Percentiles rank a stretch among this genome's conserved stretches.
phyloP scores from a whole-genome alignment of 192 early-diverging fungal genomes.

The Podila verticillata region DNA sequence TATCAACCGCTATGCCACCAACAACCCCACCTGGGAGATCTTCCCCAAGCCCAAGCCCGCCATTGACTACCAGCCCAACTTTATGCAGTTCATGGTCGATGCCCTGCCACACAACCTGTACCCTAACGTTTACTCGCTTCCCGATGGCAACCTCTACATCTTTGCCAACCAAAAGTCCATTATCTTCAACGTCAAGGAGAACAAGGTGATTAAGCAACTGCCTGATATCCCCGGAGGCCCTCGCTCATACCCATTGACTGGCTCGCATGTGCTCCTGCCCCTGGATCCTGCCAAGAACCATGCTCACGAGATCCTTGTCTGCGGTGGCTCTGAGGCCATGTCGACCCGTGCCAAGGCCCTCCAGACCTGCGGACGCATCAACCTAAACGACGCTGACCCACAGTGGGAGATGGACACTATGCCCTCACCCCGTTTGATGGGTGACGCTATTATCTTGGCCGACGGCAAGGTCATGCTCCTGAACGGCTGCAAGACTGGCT shows the following conservation, averaged over 20 bases:
- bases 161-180: slow-evolving; percentile 65
- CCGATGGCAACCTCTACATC: slow-evolving; percentile 59
- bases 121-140: slow-evolving; percentile 61
- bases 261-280: slow-evolving; percentile 64
- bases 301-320: slow-evolving; percentile 64
- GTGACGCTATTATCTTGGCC: slow-evolving; percentile 58
- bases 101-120: slow-evolving; percentile 63
- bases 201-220: slow-evolving; percentile 52
- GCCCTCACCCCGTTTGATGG: slow-evolving; percentile 58
- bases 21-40: slow-evolving; percentile 59
- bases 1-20: slow-evolving; percentile 48
- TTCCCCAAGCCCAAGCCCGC: slow-evolving; percentile 29
- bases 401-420: slow-evolving; percentile 65
- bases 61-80: slow-evolving; percentile 18
- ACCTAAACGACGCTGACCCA: slow-evolving; percentile 51
- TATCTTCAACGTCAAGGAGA: slow-evolving; percentile 57
- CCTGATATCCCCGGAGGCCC: slow-evolving; percentile 56
- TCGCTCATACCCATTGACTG: slow-evolving; percentile 67
- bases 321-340: slow-evolving; percentile 62
- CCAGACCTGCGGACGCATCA: slow-evolving; percentile 59
- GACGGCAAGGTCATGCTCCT: slow-evolving; percentile 69
- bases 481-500: slow-evolving; percentile 72
- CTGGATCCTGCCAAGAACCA: slow-evolving; percentile 66
- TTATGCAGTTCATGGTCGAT: slow-evolving; percentile 57
- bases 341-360: slow-evolving; percentile 38